Percentiles rank a stretch among this genome's conserved stretches.
phyloP scores from a whole-genome alignment of 495 filamentous ascomycete genomes.

The Usnea hakonensis region DNA sequence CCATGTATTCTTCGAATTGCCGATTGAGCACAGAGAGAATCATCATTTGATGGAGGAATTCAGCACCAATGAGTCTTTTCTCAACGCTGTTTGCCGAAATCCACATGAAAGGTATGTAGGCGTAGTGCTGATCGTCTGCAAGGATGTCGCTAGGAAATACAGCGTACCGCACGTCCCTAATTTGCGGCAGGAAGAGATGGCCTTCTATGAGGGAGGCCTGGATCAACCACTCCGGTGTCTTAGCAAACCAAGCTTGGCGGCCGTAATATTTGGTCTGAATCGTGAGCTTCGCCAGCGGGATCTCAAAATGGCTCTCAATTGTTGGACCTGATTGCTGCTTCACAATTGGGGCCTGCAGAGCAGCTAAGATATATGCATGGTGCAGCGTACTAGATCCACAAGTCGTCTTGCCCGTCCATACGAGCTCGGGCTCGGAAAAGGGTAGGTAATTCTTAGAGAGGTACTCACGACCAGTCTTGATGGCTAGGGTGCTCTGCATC shows the following conservation, averaged over 20 bases:
- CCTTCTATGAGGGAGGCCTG: constrained; percentile 20
- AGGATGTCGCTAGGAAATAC: constrained; percentile 13
- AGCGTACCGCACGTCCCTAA: constrained; percentile 11
- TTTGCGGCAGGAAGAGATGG: constrained; percentile 19
- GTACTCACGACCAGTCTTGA: constrained; percentile 13
- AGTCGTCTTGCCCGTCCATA: constrained; percentile 19
- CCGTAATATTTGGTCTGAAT: constrained; percentile 20
- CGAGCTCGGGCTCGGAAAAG: constrained; percentile 15
- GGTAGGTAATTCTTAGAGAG: constrained; percentile 12
- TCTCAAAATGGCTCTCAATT: constrained; percentile 20
- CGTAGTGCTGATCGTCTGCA: constrained; percentile 17
- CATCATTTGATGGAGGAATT: constrained; percentile 36
- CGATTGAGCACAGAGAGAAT: constrained; percentile 32
- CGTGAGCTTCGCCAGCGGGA: constrained; percentile 12
- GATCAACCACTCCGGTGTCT: constrained; percentile 15
- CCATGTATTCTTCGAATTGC: constrained; percentile 37
- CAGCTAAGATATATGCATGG: constrained; percentile 20
- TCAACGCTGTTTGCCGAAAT: constrained; percentile 15
- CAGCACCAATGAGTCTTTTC: constrained; percentile 7
- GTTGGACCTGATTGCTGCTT: constrained; percentile 3
- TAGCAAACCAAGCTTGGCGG: constrained; percentile 15
- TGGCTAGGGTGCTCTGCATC: constrained; percentile 9
- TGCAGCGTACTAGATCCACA: constrained; percentile 12
- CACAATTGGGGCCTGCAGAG: constrained; percentile 12
- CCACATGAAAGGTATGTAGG: constrained; percentile 17